Evolutionary conservation across 441 rosid species (phyloP).

Genomic region (Arabidopsis lyrata): DNA sequence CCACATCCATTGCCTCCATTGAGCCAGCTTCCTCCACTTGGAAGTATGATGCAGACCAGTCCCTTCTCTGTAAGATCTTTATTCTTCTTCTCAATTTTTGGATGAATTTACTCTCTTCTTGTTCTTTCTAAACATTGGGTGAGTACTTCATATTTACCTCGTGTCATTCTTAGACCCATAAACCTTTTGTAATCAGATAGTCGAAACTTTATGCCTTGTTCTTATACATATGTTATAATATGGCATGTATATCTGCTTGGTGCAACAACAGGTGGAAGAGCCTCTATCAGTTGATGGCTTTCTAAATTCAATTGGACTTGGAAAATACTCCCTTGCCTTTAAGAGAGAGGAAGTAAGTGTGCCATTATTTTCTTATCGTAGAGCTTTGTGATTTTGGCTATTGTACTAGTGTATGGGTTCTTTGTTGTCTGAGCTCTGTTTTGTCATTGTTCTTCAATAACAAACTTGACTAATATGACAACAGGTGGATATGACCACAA

Average conservation of each 20-base stretch:
- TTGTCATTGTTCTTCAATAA: neutral
- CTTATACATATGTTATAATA: conserved; percentile 11
- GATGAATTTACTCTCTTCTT: conserved; percentile 5
- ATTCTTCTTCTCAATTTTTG: conserved; percentile 16
- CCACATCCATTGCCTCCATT: conserved; percentile 57
- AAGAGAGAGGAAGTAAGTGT: conserved; percentile 89
- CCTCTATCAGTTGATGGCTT: conserved; percentile 73
- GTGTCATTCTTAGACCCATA: neutral
- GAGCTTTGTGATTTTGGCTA: conserved; percentile 6
- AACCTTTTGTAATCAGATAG: conserved; percentile 26
- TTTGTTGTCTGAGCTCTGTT: conserved; percentile 9
- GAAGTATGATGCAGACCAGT: conserved; percentile 54
- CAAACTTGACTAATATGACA: conserved; percentile 31
- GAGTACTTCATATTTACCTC: conserved; percentile 19
- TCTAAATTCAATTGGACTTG: conserved; percentile 75
- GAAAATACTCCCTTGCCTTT: conserved; percentile 69
- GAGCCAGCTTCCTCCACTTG: conserved; percentile 61
- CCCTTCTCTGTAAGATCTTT: conserved; percentile 59
- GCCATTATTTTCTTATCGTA: conserved; percentile 21
- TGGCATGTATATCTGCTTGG: conserved; percentile 32
- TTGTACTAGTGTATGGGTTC: conserved; percentile 5
- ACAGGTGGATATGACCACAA: conserved; percentile 90
- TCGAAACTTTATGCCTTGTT: neutral
- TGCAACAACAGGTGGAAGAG: conserved; percentile 61
- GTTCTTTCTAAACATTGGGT: conserved; percentile 5